Conservation (phyloP, 352 stramenopile species). For the Blastocystis sp. region DNA sequence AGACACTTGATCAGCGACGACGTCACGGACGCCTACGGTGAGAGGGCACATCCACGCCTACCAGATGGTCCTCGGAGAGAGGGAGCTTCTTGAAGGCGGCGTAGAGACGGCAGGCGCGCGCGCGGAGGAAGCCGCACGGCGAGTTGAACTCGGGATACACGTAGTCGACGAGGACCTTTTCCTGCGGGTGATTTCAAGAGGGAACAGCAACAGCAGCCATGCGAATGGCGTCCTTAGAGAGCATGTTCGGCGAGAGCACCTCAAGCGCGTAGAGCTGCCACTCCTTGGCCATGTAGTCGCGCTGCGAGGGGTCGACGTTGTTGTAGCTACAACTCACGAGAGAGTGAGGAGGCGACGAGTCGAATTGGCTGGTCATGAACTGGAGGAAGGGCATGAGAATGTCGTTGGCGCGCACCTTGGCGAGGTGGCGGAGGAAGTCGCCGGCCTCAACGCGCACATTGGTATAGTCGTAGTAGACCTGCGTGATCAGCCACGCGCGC, state of each 20-base stretch:
- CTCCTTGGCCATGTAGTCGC: slow-evolving; percentile 44
- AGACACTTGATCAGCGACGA: not conserved
- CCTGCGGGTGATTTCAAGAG: not conserved
- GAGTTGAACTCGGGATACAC: slow-evolving; percentile 40
- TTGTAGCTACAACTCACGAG: not conserved
- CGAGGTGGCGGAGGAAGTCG: slow-evolving; percentile 22
- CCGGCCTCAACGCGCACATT: slow-evolving; percentile 31
- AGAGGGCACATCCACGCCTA: not conserved
- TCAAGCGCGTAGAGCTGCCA: slow-evolving; percentile 45
- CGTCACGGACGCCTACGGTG: not conserved
- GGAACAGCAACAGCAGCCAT: not conserved
- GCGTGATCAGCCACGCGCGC: not conserved
- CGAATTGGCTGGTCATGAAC: not conserved
- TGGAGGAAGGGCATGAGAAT: slow-evolving; percentile 46
- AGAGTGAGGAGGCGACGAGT: not conserved
- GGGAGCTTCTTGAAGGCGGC: slow-evolving; percentile 19
- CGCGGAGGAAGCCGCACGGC: slow-evolving; percentile 1
- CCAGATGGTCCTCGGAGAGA: not conserved
- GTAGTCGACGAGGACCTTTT: slow-evolving; percentile 39
- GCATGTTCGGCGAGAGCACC: slow-evolving; percentile 14
- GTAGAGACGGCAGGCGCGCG: slow-evolving; percentile 38
- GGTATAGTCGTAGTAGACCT: slow-evolving; percentile 19
- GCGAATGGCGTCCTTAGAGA: slow-evolving; percentile 12
- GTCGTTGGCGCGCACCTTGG: slow-evolving; percentile 47
- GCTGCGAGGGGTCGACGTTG: not conserved